Evolutionary conservation across 495 filamentous ascomycete species (phyloP).

Genomic region (Immersiella caudata): DNA sequence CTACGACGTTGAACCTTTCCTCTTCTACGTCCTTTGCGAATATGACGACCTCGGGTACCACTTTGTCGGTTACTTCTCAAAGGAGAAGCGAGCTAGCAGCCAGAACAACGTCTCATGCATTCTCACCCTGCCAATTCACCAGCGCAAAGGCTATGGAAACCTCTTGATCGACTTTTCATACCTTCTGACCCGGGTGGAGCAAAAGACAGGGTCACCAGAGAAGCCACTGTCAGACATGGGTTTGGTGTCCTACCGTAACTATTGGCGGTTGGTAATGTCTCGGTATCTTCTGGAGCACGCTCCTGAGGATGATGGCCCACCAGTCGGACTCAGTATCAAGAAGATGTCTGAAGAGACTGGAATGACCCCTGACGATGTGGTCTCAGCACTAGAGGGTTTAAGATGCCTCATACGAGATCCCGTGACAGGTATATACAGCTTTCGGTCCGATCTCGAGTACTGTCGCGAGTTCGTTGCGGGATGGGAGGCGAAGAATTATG

Average conservation of each 20-base stretch:
- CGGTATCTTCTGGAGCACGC: slow-evolving; percentile 63
- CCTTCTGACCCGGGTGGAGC: slow-evolving; percentile 87
- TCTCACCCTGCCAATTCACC: slow-evolving; percentile 90
- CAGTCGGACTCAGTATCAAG: slow-evolving; percentile 69
- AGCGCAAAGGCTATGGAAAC: slow-evolving; percentile 95
- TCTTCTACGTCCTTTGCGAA: slow-evolving; percentile 98
- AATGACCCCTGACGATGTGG: slow-evolving; percentile 93
- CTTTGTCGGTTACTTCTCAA: slow-evolving; percentile 98
- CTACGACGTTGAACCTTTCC: slow-evolving; percentile 96
- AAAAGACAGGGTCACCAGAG: slow-evolving; percentile 93
- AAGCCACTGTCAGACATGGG: slow-evolving; percentile 99
- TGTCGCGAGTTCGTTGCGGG: slow-evolving; percentile 82
- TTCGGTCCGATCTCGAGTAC: slow-evolving; percentile 80
- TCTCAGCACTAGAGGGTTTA: slow-evolving; percentile 87
- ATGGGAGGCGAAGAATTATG: slow-evolving; percentile 84
- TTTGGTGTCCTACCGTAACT: slow-evolving; percentile 92
- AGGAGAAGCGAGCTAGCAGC: slow-evolving; percentile 94
- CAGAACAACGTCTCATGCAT: slow-evolving; percentile 98
- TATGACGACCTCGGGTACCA: slow-evolving; percentile 92
- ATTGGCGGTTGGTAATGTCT: slow-evolving; percentile 89
- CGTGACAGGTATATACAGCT: slow-evolving; percentile 80
- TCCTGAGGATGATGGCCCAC: slow-evolving; percentile 50
- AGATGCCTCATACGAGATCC: slow-evolving; percentile 89
- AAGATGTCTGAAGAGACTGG: slow-evolving; percentile 89
- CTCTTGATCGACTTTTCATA: slow-evolving; percentile 98